phyloP scores from a whole-genome alignment of 75 land plant genomes.

The Pinus tabuliformis region DNA sequence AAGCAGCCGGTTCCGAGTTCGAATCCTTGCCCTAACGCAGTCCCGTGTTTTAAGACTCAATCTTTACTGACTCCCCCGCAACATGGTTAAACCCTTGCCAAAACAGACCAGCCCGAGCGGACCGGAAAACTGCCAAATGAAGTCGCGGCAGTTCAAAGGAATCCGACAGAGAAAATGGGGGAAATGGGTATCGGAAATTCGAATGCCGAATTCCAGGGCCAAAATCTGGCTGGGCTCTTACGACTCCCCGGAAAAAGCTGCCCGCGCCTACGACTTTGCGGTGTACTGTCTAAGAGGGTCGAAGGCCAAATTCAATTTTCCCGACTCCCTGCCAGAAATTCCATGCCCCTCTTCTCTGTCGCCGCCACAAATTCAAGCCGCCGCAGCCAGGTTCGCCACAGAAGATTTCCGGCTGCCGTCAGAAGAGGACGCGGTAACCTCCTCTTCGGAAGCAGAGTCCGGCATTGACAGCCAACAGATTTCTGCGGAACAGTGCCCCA shows the following conservation, averaged over 20 bases:
- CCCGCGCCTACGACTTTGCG: slow-evolving; percentile 1
- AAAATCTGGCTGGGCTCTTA: not conserved
- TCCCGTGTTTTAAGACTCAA: too few species aligned
- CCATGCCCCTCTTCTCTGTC: too few species aligned
- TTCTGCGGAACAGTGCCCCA: too few species aligned
- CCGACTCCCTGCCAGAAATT: too few species aligned
- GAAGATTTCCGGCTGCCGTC: not conserved
- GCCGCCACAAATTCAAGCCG: too few species aligned
- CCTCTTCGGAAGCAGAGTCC: not conserved
- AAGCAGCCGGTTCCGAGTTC: too few species aligned
- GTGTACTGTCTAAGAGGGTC: not conserved
- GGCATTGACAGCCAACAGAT: too few species aligned
- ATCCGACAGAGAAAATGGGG: not conserved
- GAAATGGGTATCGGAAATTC: not conserved
- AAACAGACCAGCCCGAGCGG: not conserved
- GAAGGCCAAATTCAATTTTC: too few species aligned
- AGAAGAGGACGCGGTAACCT: not conserved
- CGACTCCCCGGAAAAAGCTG: not conserved
- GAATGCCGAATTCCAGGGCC: not conserved
- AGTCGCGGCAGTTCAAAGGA: not conserved
- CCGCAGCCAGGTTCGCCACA: too few species aligned
- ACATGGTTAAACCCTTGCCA: not conserved
- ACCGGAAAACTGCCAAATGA: not conserved
- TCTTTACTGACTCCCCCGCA: too few species aligned
- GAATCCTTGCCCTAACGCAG: too few species aligned